A percentile compares a stretch with the other conserved stretches of the same genome.
These are phyloP conservation scores for Starmerella vitae DNA, from an alignment of 805 yeast genomes.

Conservation along the genomic window DNA sequence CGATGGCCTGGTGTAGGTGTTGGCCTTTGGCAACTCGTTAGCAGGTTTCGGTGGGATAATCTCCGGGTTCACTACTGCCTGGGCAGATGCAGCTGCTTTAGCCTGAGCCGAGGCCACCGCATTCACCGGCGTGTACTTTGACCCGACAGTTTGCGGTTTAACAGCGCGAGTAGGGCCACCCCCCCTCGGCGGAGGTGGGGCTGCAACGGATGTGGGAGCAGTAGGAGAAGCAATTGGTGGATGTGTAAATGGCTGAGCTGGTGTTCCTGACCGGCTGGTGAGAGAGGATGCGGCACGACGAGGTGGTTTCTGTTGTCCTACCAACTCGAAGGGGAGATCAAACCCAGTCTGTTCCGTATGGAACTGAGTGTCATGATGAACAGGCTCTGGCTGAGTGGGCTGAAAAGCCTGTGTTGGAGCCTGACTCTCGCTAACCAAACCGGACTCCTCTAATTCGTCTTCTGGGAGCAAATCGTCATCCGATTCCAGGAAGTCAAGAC, in stretches of 20 bases:
- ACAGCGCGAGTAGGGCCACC: background rate
- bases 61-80: background rate
- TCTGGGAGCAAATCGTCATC: conserved; percentile 28
- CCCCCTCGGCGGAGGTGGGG: conserved; percentile 3
- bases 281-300: conserved; percentile 14
- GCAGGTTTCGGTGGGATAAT: background rate
- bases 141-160: background rate
- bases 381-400: too few relatives aligned
- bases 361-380: too few relatives aligned
- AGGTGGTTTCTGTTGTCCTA: conserved; percentile 21
- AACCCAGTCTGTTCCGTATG: conserved; percentile 24
- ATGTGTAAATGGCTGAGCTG: conserved; percentile 3
- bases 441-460: conserved; percentile 21
- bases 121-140: conserved; percentile 5
- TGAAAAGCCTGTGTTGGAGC: conserved; percentile 11
- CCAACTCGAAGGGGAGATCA: conserved; percentile 26
- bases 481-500: conserved; percentile 24
- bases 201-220: background rate
- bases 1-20: background rate
- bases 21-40: background rate
- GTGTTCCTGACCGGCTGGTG: conserved; percentile 7
- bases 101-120: background rate
- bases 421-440: conserved; percentile 3
- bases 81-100: conserved; percentile 1
- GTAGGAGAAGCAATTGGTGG: conserved; percentile 3